Evolutionary conservation across 2,329 filamentous ascomycete species (phyloP), one percentile per base, ranked within the genome.

Genomic region (Lecanicillium sp.): DNA sequence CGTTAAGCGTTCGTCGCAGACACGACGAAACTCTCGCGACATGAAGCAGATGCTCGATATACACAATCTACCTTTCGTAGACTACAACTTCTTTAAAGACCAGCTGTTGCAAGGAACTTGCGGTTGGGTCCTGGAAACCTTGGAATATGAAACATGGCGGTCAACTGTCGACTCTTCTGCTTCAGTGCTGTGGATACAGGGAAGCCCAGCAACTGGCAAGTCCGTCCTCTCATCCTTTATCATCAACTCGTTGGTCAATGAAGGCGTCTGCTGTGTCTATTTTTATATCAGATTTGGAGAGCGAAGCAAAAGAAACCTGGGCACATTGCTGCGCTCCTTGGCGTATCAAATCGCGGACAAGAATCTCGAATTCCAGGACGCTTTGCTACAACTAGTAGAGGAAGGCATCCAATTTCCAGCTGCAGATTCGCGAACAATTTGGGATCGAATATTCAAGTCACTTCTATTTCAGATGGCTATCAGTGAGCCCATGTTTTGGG

Each of bases 401-500:
- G 54, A 59, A 39, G 55, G 44, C 44, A 41, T 57, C 14, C 52
- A 60, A 14, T 52, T 63, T 44, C 55, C 61, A 39, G 54, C 53
- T 30, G 50, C 54, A 24, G 61, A 62, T 36, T 12, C 55, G 0
- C 49, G 47, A 19, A 52, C 41, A 5, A 54, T 64, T 2, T 72
- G 62, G 65, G 53, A 64, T 7, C 58, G 46, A 23, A 46, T 65
- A 1, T 69, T 66, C 51, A 54, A 55, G 26, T 54, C 55, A 9
- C 55, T 56, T 23, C 50, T 69, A 8, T 64, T 62, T 50, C 52
- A 53, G 9, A 55, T 58, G 24, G 32, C 53, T 4, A 23, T 50
- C 2, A 7, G 47, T 5, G 19, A 44, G 4, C 57, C 63, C 1
- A 19, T 70, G 2, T 69, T 66, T 51, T 66, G 62, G 65, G 53